phyloP scores from a whole-genome alignment of 768 basidiomycete species.

The Russula ochroleuca region DNA sequence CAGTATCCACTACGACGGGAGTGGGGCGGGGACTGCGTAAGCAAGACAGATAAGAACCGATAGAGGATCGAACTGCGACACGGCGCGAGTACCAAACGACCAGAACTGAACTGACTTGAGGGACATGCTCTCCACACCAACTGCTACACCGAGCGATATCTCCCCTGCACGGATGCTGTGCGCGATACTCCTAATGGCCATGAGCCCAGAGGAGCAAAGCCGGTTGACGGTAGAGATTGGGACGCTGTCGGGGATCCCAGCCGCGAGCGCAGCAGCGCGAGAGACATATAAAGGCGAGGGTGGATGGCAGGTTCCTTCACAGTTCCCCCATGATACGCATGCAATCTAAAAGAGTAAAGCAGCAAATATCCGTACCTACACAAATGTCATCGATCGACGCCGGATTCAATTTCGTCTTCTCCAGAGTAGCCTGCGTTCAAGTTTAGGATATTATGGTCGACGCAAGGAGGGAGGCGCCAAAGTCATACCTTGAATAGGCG shows the following conservation, averaged over 20 bases:
- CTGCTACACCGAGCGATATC: slow-evolving; percentile 80
- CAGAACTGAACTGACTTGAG: slow-evolving; percentile 59
- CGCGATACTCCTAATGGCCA: slow-evolving; percentile 88
- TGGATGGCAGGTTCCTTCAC: slow-evolving; percentile 73
- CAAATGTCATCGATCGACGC: slow-evolving; percentile 76
- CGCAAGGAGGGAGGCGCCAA: not conserved
- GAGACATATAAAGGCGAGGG: slow-evolving; percentile 80
- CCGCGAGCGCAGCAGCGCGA: slow-evolving; percentile 80
- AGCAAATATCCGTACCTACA: slow-evolving; percentile 53
- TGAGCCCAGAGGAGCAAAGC: slow-evolving; percentile 89
- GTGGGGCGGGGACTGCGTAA: slow-evolving; percentile 62
- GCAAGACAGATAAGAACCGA: slow-evolving; percentile 10
- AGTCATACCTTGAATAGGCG: slow-evolving; percentile 69
- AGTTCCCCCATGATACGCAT: not conserved
- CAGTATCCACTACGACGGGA: slow-evolving; percentile 56
- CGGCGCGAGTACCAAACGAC: slow-evolving; percentile 25
- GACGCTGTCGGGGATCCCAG: slow-evolving; percentile 81
- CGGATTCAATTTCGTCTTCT: slow-evolving; percentile 63
- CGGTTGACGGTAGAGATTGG: slow-evolving; percentile 91
- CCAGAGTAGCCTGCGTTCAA: slow-evolving; percentile 53
- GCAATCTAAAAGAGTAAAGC: not conserved
- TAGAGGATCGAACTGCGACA: not conserved
- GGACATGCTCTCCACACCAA: slow-evolving; percentile 81
- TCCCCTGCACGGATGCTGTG: slow-evolving; percentile 82
- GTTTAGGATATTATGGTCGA: not conserved